Conservation (phyloP, 208 protist species). For the Trypanosoma boissoni region DNA sequence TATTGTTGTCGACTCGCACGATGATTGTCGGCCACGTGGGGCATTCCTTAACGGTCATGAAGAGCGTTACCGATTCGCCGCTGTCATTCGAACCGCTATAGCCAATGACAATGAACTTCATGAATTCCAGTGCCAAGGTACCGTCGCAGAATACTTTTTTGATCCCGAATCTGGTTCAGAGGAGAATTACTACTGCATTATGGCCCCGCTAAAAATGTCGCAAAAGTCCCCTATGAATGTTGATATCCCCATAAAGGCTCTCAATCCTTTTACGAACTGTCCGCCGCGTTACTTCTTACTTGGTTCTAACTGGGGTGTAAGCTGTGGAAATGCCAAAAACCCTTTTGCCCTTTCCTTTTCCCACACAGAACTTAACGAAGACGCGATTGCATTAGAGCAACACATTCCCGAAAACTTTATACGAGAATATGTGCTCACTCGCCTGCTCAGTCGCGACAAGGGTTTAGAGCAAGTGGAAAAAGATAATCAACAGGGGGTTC, state of each 20-base stretch:
- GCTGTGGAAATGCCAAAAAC: slow-evolving; percentile 47
- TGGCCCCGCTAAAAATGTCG: slow-evolving; percentile 67
- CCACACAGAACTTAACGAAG: slow-evolving; percentile 75
- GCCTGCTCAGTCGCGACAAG: slow-evolving; percentile 54
- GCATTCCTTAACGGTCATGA: slow-evolving; percentile 78
- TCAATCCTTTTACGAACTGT: slow-evolving; percentile 75
- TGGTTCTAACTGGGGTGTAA: slow-evolving; percentile 76
- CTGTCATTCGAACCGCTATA: slow-evolving; percentile 74
- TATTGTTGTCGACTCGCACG: slow-evolving; percentile 66
- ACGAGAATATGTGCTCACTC: slow-evolving; percentile 47
- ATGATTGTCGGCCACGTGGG: slow-evolving; percentile 62
- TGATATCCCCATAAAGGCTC: slow-evolving; percentile 64
- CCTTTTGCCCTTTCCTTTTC: slow-evolving; percentile 65
- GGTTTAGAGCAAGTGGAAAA: slow-evolving; percentile 51
- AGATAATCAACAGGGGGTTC: slow-evolving; percentile 30
- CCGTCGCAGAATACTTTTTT: slow-evolving; percentile 85
- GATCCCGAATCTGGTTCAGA: slow-evolving; percentile 64
- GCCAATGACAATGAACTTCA: slow-evolving; percentile 79
- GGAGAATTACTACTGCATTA: slow-evolving; percentile 89
- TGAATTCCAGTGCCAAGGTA: slow-evolving; percentile 72
- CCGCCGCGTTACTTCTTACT: slow-evolving; percentile 78
- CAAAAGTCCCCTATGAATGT: slow-evolving; percentile 50
- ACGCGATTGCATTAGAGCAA: slow-evolving; percentile 52
- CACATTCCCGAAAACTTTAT: slow-evolving; percentile 57
- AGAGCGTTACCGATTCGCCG: slow-evolving; percentile 79